Evolutionary conservation across 768 basidiomycete species (phyloP), one percentile per base, ranked within the genome.

Genomic region (Trametes elegans): DNA sequence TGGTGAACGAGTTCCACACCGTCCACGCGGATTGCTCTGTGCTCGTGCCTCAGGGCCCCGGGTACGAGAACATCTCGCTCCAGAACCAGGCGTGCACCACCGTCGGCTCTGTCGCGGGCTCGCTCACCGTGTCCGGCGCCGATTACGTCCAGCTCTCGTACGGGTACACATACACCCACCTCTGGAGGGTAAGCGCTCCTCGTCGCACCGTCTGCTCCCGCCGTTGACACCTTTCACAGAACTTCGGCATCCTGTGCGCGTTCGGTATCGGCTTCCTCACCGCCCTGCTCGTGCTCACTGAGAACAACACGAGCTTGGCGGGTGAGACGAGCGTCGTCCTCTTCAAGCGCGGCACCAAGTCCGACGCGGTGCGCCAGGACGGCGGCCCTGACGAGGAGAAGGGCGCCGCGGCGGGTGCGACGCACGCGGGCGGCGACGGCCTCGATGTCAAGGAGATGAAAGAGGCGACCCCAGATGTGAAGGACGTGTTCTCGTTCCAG

Each of bases 1-100:
- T 95, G 66, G 76, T 81, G 19, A 95, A 93, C 70, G 91, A 96
- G 68, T 93, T 94, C 71, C 82, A 79, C 60, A 84, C 80, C 0
- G 70, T 88, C 7, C 68, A 87, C 19, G 89, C 85, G 40, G 64
- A 71, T 13, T 87, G 86, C 63, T 72, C 85, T 23, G 67, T 73
- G 35, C 71, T 88, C 13, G 81, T 85, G 0, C 85, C 88, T 3
- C 75, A 72, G 3, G 87, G 87, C 0, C 71, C 84, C 0, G 81
- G 81, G 0, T 90, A 90, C 58, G 79, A 79, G 59, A 72, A 73
- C 18, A 66, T 85, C 35, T 67, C 75, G 3, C 59, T 85, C 14
- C 68, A 61, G 1, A 90, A 93, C 65, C 91, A 92, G 70, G 85
- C 87, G 1, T 95, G 93, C 67, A 78, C 88, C 2, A 78, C 84